Evolutionary conservation across 768 basidiomycete genomes (phyloP).

Genomic region (Coprinopsis sp.): DNA sequence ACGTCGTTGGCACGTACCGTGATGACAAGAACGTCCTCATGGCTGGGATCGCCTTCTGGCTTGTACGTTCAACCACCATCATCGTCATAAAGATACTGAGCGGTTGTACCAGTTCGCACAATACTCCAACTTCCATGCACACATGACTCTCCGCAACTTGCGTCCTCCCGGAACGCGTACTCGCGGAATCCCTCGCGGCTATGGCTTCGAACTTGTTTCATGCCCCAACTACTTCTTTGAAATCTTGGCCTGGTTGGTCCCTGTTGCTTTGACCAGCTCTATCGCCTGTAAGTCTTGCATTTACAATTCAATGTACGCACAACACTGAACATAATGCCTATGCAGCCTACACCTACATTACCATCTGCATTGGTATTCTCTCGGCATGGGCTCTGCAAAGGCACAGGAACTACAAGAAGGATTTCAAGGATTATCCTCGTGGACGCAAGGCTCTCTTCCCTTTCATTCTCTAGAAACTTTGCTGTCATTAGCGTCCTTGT

Average conservation of each 20-base stretch:
- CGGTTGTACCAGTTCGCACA: constrained; percentile 64
- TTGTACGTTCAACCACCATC: constrained; percentile 45
- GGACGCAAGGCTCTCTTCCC: constrained; percentile 78
- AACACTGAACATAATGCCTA: constrained; percentile 1
- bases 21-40: constrained; percentile 65
- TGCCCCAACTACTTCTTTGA: constrained; percentile 97
- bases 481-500: neutral
- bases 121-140: constrained; percentile 78
- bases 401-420: constrained; percentile 84
- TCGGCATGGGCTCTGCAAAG: constrained; percentile 87
- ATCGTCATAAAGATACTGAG: constrained; percentile 2
- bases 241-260: constrained; percentile 63
- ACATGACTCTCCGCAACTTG: constrained; percentile 76
- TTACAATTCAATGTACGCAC: neutral
- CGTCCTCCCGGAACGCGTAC: constrained; percentile 75
- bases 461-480: constrained; percentile 45
- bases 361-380: constrained; percentile 66
- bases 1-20: constrained; percentile 57
- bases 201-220: constrained; percentile 83
- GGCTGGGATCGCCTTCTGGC: constrained; percentile 63
- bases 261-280: constrained; percentile 76
- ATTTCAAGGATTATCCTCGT: constrained; percentile 81
- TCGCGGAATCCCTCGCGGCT: constrained; percentile 88
- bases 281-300: constrained; percentile 57
- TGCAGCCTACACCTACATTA: constrained; percentile 61